Percentiles rank a stretch among this genome's conserved stretches.
Conservation (phyloP, 345 rosid species). For the Syzygium jambos region DNA sequence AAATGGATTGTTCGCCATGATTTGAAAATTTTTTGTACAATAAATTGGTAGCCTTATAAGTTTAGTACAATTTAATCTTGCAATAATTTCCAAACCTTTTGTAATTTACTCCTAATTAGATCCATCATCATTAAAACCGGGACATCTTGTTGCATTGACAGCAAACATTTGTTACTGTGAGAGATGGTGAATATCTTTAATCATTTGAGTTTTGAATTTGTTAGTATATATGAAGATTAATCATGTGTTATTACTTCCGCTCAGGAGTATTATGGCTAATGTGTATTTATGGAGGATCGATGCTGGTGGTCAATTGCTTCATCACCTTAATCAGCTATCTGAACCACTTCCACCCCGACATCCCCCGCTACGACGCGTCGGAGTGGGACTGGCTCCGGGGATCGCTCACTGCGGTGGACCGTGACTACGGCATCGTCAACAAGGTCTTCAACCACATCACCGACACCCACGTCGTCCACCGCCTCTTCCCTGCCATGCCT, state of each 20-base stretch:
- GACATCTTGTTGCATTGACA: not conserved
- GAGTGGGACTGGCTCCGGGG: slow-evolving; percentile 4
- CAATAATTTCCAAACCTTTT: not conserved
- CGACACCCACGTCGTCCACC: slow-evolving; percentile 6
- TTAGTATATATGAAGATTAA: not conserved
- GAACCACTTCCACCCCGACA: not conserved
- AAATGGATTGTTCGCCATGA: not conserved
- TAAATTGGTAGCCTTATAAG: not conserved
- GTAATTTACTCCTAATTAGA: not conserved
- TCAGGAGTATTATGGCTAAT: not conserved
- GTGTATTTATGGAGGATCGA: not conserved
- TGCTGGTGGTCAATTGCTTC: not conserved
- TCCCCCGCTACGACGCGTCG: not conserved
- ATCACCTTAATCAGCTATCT: not conserved
- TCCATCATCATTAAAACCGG: not conserved
- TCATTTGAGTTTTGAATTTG: not conserved
- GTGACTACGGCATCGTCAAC: not conserved
- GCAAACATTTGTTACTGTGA: accelerated
- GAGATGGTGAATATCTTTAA: not conserved
- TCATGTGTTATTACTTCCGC: not conserved
- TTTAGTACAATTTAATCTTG: not conserved
- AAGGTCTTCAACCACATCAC: slow-evolving; percentile 5
- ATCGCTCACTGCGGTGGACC: not conserved
- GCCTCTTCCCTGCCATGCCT: slow-evolving; percentile 1
- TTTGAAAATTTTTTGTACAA: not conserved